Evolutionary conservation across 805 yeast species (phyloP), one percentile per base, ranked within the genome.

Genomic region (Nakazawaea molendinolei): DNA sequence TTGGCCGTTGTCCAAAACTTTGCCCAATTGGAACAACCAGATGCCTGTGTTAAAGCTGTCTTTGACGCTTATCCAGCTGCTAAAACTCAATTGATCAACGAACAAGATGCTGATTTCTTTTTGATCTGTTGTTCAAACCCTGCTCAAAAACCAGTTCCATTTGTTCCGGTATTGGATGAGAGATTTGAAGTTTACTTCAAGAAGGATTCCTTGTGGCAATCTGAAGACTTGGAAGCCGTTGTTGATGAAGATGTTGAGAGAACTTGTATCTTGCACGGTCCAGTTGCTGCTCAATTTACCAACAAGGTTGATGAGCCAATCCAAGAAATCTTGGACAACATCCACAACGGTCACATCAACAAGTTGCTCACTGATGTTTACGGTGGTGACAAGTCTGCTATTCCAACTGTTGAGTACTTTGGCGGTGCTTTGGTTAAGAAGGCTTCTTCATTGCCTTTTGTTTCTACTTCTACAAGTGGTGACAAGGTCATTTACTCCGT

Each of bases 191-290:
- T 81, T 56, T 92, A 84, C 75, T 92, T 92, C 77, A 92, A 92
- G 78, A 92, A 92, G 69, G 99, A 92, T 63, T 90, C 97, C 21
- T 72, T 92, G 60, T 92, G 98, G 98, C 99, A 92, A 73, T 84
- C 95, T 17, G 97, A 92, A 70, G 90, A 86, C 58, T 74, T 92
- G 56, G 97, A 87, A 59, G 85, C 97, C 42, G 97, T 92, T 56
- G 89, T 86, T 47, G 97, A 74, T 48, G 86, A 83, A 53, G 99
- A 92, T 59, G 97, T 92, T 44, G 89, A 89, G 63, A 83, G 98
- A 73, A 90, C 97, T n/a, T 94, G 98, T 83, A 87, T 92, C 49
- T 74, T 92, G 53, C 96, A 87, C 53, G 97, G 98, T 51, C 99
- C 99, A 35, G 97, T 92, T 48, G 95, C 99, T 51, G 96, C 95